A percentile compares a stretch with the other conserved stretches of the same genome.
These are phyloP conservation scores for Pterocarpus macrocarpus DNA, from an alignment of 306 rosid genomes.

Conservation along the genomic window DNA sequence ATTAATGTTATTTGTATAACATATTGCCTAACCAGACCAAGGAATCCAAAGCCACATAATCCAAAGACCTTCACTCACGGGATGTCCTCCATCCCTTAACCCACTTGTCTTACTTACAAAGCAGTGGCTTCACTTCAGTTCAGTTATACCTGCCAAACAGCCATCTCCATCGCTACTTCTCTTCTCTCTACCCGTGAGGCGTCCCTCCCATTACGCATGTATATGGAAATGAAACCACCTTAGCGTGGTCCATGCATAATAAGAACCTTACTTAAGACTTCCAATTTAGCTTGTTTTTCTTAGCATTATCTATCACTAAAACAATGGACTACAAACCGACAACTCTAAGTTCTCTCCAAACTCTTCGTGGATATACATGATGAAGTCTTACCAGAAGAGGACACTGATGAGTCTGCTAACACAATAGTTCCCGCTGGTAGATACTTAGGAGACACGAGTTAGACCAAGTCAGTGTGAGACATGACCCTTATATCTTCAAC, in stretches of 20 bases:
- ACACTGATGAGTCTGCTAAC: too few species aligned
- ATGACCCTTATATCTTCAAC: too few species aligned
- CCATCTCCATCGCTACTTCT: conserved; percentile 27
- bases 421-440: too few species aligned
- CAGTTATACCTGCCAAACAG: neutral
- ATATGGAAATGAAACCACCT: neutral
- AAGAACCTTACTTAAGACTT: neutral
- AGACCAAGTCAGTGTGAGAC: too few species aligned
- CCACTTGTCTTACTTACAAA: conserved; percentile 17
- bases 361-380: too few species aligned
- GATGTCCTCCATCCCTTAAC: neutral
- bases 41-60: neutral
- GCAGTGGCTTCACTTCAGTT: conserved; percentile 1
- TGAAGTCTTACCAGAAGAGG: too few species aligned
- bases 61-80: neutral
- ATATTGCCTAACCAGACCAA: neutral
- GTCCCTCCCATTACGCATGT: neutral
- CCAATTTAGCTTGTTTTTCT: neutral
- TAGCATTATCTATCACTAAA: neutral
- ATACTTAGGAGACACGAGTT: too few species aligned
- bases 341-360: too few species aligned
- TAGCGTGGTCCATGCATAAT: neutral
- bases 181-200: conserved; percentile 18
- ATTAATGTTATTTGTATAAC: too few species aligned
- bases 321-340: neutral